Percentiles rank a stretch among this genome's conserved stretches.
These are phyloP conservation scores for Thermothelomyces thermophilus DNA, from an alignment of 2,329 filamentous ascomycete genomes.

Conservation along the genomic window DNA sequence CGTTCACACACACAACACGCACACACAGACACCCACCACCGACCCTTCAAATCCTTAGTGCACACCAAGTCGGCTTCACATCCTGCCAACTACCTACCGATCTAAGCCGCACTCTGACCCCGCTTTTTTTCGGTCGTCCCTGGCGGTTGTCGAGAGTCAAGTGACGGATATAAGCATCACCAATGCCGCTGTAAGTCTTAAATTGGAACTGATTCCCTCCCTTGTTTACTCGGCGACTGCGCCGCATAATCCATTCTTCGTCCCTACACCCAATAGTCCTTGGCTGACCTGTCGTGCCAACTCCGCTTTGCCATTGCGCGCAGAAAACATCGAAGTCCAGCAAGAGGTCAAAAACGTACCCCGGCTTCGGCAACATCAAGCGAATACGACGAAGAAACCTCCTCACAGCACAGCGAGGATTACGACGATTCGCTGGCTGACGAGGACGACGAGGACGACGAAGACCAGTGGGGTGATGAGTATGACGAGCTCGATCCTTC, in stretches of 20 bases:
- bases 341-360: slow-evolving; percentile 28
- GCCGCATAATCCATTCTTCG: slow-evolving; percentile 15
- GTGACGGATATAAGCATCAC: slow-evolving; percentile 29
- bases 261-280: background rate
- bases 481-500: slow-evolving; percentile 49
- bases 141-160: slow-evolving; percentile 44
- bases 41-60: background rate
- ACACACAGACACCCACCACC: slow-evolving; percentile 12
- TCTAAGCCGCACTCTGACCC: slow-evolving; percentile 34
- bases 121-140: slow-evolving; percentile 37
- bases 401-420: slow-evolving; percentile 30
- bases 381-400: slow-evolving; percentile 33
- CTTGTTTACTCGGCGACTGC: slow-evolving; percentile 15
- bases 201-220: background rate
- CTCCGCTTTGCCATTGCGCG: background rate
- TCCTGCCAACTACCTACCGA: slow-evolving; percentile 2
- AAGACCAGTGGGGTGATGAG: slow-evolving; percentile 34
- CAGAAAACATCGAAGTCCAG: slow-evolving; percentile 21
- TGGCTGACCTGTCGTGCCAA: slow-evolving; percentile 14
- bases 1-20: background rate
- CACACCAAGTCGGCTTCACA: background rate
- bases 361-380: slow-evolving; percentile 24
- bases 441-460: slow-evolving; percentile 32
- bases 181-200: slow-evolving; percentile 35
- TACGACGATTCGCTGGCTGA: slow-evolving; percentile 30